These are phyloP conservation scores for Picea mariana DNA, from an alignment of 83 land plant genomes.

Conservation along the genomic window DNA sequence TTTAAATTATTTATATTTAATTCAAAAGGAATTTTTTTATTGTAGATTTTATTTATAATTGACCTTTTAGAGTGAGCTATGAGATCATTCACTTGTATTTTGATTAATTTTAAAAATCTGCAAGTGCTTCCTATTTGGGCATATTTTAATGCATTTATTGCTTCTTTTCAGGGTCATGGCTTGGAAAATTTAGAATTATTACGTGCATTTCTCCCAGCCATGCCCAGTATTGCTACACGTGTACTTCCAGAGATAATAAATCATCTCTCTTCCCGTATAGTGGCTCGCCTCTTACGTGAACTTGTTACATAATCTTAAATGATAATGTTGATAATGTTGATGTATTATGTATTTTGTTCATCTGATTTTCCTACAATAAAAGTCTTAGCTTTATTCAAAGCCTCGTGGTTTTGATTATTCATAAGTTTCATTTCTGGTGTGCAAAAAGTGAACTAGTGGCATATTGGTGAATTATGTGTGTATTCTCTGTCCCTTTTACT, in stretches of 20 bases:
- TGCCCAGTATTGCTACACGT: slow-evolving; percentile 75
- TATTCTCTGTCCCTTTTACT: too few relatives aligned
- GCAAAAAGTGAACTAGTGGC: too few relatives aligned
- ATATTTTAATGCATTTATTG: not conserved
- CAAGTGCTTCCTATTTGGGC: slow-evolving; percentile 2
- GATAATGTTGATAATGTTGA: too few relatives aligned
- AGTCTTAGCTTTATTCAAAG: too few relatives aligned
- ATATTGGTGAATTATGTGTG: too few relatives aligned
- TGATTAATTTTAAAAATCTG: not conserved
- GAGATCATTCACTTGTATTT: not conserved
- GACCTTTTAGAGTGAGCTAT: not conserved
- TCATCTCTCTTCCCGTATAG: slow-evolving; percentile 74
- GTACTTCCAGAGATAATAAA: slow-evolving; percentile 81
- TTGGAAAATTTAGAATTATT: slow-evolving; percentile 40
- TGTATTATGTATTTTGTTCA: too few relatives aligned
- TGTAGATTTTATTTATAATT: not conserved
- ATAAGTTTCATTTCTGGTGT: too few relatives aligned
- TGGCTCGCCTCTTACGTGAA: slow-evolving; percentile 84
- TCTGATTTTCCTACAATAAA: too few relatives aligned
- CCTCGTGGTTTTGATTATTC: too few relatives aligned
- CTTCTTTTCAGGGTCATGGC: slow-evolving; percentile 30
- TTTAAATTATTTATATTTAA: not conserved
- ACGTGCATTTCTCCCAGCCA: slow-evolving; percentile 72
- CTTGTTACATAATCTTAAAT: too few relatives aligned
- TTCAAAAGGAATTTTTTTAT: not conserved